phyloP scores from a whole-genome alignment of 805 yeast genomes.

The Ogataea haglerorum region DNA sequence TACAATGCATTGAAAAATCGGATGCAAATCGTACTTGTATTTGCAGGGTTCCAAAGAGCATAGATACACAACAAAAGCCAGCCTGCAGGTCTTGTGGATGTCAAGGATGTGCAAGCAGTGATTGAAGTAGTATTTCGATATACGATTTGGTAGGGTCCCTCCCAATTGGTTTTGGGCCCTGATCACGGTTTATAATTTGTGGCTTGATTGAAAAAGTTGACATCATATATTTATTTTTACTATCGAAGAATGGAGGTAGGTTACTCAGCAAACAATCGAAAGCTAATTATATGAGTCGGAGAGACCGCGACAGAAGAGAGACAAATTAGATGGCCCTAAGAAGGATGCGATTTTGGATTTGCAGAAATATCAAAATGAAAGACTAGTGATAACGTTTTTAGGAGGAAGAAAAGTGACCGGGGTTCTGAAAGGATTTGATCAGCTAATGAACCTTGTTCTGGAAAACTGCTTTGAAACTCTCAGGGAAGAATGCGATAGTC shows the following conservation, averaged over 20 bases:
- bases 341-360: constrained; percentile 87
- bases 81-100: constrained; percentile 58
- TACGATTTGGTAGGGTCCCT: too few relatives aligned
- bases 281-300: constrained; percentile 5
- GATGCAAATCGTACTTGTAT: constrained; percentile 72
- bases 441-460: constrained; percentile 72
- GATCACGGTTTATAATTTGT: neutral
- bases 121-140: constrained; percentile 31
- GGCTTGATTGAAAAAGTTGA: too few relatives aligned
- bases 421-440: constrained; percentile 76
- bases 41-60: constrained; percentile 73
- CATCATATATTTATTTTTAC: neutral
- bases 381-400: constrained; percentile 71
- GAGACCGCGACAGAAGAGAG: constrained; percentile 16
- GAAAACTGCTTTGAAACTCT: constrained; percentile 67
- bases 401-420: constrained; percentile 85
- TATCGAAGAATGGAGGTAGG: constrained; percentile 17
- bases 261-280: neutral
- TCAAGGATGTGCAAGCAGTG: constrained; percentile 76
- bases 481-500: constrained; percentile 62
- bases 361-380: constrained; percentile 67
- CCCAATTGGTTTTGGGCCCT: neutral
- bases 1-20: constrained; percentile 64
- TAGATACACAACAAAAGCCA: too few relatives aligned
- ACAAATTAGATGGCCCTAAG: constrained; percentile 67